These are phyloP conservation scores for Collybia mongolica DNA, from an alignment of 768 basidiomycete species.

Conservation along the genomic window DNA sequence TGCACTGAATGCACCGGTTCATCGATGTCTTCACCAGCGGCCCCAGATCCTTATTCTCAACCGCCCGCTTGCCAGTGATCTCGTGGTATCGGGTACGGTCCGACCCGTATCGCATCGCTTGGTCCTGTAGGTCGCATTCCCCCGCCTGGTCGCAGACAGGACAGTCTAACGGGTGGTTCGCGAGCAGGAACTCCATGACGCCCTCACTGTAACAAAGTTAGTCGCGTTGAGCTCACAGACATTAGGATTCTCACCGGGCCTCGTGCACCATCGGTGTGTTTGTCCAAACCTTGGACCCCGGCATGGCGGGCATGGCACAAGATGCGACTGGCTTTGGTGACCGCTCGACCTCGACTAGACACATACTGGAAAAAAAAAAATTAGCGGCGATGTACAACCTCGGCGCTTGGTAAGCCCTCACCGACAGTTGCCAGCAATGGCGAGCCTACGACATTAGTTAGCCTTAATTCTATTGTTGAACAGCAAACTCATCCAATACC, in stretches of 20 bases:
- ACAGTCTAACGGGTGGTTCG: conserved; percentile 98
- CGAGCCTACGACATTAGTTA: conserved; percentile 52
- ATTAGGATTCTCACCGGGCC: conserved; percentile 53
- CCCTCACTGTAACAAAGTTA: conserved; percentile 63
- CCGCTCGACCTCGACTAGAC: conserved; percentile 94
- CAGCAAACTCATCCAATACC: conserved; percentile 40
- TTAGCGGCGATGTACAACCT: conserved; percentile 1
- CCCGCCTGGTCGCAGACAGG: conserved; percentile 99
- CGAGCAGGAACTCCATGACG: conserved; percentile 97
- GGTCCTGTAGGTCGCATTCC: conserved; percentile 98
- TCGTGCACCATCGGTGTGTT: conserved; percentile 90
- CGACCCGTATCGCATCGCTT: conserved; percentile 98
- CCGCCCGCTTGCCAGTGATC: conserved; percentile 95
- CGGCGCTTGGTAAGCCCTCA: conserved; percentile 31
- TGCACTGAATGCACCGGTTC: conserved; percentile 99
- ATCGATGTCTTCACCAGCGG: conserved; percentile 98
- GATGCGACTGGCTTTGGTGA: conserved; percentile 95
- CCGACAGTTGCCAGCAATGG: conserved; percentile 98
- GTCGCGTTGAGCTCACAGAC: conserved; percentile 8
- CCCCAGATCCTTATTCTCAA: conserved; percentile 97
- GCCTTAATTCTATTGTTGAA: not conserved
- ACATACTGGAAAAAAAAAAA: conserved; percentile 68
- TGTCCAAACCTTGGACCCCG: conserved; percentile 88
- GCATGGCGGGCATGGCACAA: conserved; percentile 98
- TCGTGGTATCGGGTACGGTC: conserved; percentile 99